phyloP scores from a whole-genome alignment of 2,329 filamentous ascomycete species.

The Arthrocladium fulminans region DNA sequence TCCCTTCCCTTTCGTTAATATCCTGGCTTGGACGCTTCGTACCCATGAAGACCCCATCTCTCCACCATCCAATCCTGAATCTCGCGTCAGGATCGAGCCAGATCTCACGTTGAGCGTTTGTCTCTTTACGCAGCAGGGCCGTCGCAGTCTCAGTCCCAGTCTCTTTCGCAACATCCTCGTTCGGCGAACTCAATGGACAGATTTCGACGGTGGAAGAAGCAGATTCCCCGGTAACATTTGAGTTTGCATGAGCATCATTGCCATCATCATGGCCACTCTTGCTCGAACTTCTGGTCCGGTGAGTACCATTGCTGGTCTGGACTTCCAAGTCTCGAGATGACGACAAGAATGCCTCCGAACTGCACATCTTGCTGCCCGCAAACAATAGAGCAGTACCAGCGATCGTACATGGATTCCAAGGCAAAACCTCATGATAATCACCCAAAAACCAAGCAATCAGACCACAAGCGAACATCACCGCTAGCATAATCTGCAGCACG shows the following conservation, averaged over 20 bases:
- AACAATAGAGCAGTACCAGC: conserved; percentile 10
- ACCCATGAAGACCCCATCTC: conserved; percentile 2
- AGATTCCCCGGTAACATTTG: no score
- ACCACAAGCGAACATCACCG: conserved; percentile 11
- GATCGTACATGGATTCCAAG: conserved; percentile 18
- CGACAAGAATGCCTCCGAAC: neutral
- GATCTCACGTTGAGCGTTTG: neutral
- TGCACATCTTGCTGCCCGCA: conserved; percentile 13
- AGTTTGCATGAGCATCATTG: no score
- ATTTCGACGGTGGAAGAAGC: no score
- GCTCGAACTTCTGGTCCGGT: neutral
- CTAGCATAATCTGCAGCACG: conserved; percentile 14
- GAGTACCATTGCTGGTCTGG: neutral
- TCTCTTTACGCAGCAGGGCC: neutral
- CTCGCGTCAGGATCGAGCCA: neutral
- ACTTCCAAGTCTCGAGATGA: neutral
- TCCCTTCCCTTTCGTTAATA: no score
- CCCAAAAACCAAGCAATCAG: conserved; percentile 2
- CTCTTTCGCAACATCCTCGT: no score
- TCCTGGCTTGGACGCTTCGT: no score
- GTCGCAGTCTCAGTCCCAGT: neutral
- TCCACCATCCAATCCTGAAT: conserved; percentile 8
- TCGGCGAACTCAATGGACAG: no score
- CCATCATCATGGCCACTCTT: neutral
- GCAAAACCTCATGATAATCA: conserved; percentile 5